Evolutionary conservation across 2,329 filamentous ascomycete species (phyloP).

Genomic region (Paecilomyces fulvus): DNA sequence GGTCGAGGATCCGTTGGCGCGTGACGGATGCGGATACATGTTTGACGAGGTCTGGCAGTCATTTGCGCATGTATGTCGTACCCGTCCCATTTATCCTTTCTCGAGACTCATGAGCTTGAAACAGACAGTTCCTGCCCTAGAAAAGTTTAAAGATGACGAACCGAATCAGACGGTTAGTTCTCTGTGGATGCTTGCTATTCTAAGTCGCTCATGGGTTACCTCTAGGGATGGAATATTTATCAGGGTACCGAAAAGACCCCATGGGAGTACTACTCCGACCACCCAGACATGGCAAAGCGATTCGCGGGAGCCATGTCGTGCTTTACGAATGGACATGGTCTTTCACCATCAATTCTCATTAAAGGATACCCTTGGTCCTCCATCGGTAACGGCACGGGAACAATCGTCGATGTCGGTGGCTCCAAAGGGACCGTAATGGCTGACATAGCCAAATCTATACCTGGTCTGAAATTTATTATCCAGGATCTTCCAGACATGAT

Average conservation of each 20-base stretch:
- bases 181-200: background rate
- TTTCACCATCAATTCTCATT: background rate
- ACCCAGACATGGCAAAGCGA: background rate
- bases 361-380: background rate
- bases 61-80: background rate
- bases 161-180: background rate
- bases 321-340: background rate
- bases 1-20: background rate
- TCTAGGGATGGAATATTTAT: background rate
- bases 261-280: background rate
- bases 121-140: background rate
- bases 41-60: slow-evolving; percentile 5
- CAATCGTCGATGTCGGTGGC: slow-evolving; percentile 1
- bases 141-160: background rate
- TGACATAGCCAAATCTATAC: background rate
- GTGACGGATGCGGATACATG: slow-evolving; percentile 2
- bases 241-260: background rate
- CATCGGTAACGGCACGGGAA: background rate
- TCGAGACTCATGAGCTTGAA: background rate
- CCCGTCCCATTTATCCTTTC: background rate
- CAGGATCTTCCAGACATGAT: background rate
- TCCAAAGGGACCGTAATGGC: background rate
- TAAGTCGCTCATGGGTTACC: background rate
- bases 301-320: background rate
- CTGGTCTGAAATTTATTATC: background rate